Evolutionary conservation across 2,329 filamentous ascomycete genomes (phyloP).

Genomic region (Hymenoscyphus fraxineus): DNA sequence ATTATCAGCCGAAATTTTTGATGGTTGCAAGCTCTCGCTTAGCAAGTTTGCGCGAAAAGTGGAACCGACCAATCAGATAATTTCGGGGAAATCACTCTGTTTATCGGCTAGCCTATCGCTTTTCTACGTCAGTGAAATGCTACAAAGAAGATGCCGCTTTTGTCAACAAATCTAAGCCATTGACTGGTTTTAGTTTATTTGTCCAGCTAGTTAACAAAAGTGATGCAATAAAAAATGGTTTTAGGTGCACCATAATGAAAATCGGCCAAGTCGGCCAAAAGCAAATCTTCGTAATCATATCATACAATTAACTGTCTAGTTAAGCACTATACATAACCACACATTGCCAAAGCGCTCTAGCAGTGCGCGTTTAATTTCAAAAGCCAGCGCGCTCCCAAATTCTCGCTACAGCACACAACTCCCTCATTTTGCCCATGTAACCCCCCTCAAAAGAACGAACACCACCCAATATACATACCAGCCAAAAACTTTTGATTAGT

Average conservation of each 20-base stretch:
- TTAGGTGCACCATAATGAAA: no score
- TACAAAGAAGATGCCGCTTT: no score
- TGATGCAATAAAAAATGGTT: no score
- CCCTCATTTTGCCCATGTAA: background rate
- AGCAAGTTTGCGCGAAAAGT: constrained; percentile 3
- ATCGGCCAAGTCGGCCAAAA: no score
- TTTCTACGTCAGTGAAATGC: background rate
- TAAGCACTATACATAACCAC: no score
- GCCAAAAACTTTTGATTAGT: constrained; percentile 75
- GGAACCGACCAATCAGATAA: constrained; percentile 1
- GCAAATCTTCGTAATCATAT: no score
- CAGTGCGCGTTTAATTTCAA: no score
- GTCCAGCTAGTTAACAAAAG: no score
- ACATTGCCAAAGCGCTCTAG: no score
- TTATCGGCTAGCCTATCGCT: background rate
- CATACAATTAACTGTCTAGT: no score
- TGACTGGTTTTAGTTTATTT: no score
- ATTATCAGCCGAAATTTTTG: background rate
- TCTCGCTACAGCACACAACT: background rate
- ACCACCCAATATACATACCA: constrained; percentile 98
- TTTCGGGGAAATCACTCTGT: background rate
- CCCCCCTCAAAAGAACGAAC: constrained; percentile 54
- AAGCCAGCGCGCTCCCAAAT: background rate
- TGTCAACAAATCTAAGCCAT: no score
- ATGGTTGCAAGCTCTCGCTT: background rate